Evolutionary conservation across 345 rosid species (phyloP), one percentile per base, ranked within the genome.

Genomic region (Brassica incana): DNA sequence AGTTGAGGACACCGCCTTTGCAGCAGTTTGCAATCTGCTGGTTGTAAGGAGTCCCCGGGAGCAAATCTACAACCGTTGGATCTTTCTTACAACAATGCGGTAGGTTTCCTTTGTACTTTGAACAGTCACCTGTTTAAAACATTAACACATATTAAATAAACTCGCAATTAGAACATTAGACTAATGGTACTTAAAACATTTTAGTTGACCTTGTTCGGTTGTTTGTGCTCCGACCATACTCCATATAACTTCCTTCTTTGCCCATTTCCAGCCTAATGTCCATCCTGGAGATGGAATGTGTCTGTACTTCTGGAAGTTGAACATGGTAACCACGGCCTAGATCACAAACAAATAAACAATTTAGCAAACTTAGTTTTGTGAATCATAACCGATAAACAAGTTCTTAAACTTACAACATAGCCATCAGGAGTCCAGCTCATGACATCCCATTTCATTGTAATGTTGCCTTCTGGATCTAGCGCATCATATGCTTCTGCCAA

Each of bases 391-490:
- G 23, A 20, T 20, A 20, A 23, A 23, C 25, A 23, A 23, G 25
- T 16, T 80, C 5, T 56, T 11, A 7, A 76, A 86, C 98, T 93
- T 87, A 95, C 99, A 73, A 88, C 88, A 83, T 95, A 95, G 81
- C 98, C 96, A 87, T 93, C 99, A 67, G 98, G 84, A 36, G 88
- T 93, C 99, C 99, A 95, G 82, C 78, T 88, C 79, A 93, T 86
- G 8, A 95, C 65, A 70, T 95, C 99, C 99, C 99, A 95, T 88
- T 93, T 95, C 86, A 93, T 82, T 15, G 98, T 93, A 85, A 95
- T 89, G 76, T 95, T 95, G 23, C 98, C 98, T 52, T 70, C 88
- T 45, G 98, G 98, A 85, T 93, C 97, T 11, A 95, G 89, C n/a
- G 98, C 82, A 86, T 95, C 99, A 70, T 90, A 95, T 29, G 98